Evolutionary conservation across 257 asterid genomes (phyloP).

Genomic region (Euphrasia confusa): DNA sequence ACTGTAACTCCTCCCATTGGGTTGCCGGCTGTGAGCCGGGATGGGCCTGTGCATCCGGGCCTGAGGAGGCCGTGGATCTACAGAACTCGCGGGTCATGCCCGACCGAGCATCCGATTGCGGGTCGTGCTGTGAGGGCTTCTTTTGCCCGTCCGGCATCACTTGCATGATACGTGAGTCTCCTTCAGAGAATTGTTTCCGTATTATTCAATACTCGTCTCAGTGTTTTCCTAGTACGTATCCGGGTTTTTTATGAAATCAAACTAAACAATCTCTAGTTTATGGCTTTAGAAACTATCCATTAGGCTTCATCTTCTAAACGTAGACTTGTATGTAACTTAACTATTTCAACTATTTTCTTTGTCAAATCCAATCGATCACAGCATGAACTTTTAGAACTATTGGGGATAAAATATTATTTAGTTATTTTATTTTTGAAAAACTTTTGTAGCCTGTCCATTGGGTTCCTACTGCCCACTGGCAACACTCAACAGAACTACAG

Average conservation of each 20-base stretch:
- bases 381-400: no score
- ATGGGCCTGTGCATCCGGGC: slow-evolving; percentile 67
- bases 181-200: neutral
- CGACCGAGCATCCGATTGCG: slow-evolving; percentile 56
- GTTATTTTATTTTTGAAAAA: neutral
- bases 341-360: no score
- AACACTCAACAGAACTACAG: slow-evolving; percentile 38
- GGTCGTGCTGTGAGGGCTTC: slow-evolving; percentile 82
- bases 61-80: slow-evolving; percentile 33
- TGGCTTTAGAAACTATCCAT: no score
- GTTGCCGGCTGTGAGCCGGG: slow-evolving; percentile 82
- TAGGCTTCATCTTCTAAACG: no score
- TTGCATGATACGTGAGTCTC: slow-evolving; percentile 88
- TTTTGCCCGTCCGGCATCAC: slow-evolving; percentile 82
- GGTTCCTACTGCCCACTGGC: slow-evolving; percentile 89
- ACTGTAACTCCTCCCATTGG: slow-evolving; percentile 76
- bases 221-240: neutral
- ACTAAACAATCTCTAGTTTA: neutral
- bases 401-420: neutral
- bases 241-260: neutral
- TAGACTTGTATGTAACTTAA: no score
- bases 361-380: no score
- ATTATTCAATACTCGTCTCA: no score
- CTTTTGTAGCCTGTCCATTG: slow-evolving; percentile 74
- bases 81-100: slow-evolving; percentile 42